Percentiles rank a stretch among this genome's conserved stretches.
phyloP scores from a whole-genome alignment of 2,329 filamentous ascomycete genomes.

The Rhytidhysteron rufulum region DNA sequence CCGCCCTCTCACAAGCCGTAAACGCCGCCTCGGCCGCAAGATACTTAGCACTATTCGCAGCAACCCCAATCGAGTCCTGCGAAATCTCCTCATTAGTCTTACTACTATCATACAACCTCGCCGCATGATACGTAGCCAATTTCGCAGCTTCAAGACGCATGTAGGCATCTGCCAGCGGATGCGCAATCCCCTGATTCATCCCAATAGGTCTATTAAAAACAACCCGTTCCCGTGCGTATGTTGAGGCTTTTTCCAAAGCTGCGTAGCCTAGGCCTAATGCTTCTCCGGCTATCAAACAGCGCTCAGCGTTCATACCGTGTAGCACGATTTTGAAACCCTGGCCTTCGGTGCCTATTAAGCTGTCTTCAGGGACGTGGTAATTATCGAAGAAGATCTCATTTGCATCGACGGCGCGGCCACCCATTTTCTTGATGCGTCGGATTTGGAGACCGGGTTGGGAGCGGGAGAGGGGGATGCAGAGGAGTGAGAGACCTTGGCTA shows the following conservation, averaged over 20 bases:
- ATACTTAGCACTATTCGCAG: conserved; percentile 56
- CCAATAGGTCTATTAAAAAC: conserved; percentile 58
- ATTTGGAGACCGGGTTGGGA: conserved; percentile 59
- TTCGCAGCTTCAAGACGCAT: conserved; percentile 62
- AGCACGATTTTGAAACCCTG: conserved; percentile 70
- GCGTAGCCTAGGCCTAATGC: conserved; percentile 77
- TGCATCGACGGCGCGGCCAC: conserved; percentile 74
- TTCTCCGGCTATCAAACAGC: conserved; percentile 62
- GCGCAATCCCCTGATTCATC: conserved; percentile 57
- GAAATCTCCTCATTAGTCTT: conserved; percentile 35
- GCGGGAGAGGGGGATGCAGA: conserved; percentile 73
- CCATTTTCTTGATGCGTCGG: conserved; percentile 79
- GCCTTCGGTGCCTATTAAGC: conserved; percentile 67
- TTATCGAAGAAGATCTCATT: conserved; percentile 88
- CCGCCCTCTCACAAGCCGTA: conserved; percentile 55
- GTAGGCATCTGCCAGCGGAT: conserved; percentile 56
- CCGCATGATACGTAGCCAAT: conserved; percentile 58
- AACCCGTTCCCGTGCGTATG: conserved; percentile 47
- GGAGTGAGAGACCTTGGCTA: conserved; percentile 73
- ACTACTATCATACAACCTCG: conserved; percentile 54
- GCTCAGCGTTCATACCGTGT: conserved; percentile 49
- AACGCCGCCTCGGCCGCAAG: conserved; percentile 60
- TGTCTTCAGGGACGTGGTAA: conserved; percentile 62
- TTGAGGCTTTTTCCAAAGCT: conserved; percentile 41
- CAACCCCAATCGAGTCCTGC: conserved; percentile 49